Evolutionary conservation across 345 rosid genomes (phyloP), one percentile per base, ranked within the genome.

Genomic region (Lenwebbia sp.): DNA sequence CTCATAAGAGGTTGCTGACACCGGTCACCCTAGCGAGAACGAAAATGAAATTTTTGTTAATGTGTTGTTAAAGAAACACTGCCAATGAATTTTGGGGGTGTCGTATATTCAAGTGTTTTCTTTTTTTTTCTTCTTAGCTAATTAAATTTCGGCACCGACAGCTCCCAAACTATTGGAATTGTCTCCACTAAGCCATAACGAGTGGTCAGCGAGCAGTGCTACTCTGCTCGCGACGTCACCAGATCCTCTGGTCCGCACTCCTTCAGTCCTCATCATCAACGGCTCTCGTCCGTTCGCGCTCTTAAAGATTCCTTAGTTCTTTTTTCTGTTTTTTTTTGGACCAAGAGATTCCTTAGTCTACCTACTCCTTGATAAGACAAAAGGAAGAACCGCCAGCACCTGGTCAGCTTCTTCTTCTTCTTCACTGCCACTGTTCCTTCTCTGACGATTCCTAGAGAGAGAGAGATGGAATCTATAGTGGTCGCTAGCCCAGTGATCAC

Each of bases 401-500:
- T 33, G 25, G 3, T 70, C 25, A 19, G 6, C 78, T 30, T 33
- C 78, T 3, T 3, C 75, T 30, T 62, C 74, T 14, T 30, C 76
- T 65, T 15, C 23, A 22, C 78, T 22, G 13, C 44, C 44, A 1
- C 78, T 17, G 25, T 37, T 17, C 47, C 78, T 33, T 37, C 78
- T 9, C 78, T 33, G 47, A 33, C 78, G 37, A 70, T 70, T 21
- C 78, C 44, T 70, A 33, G 56, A 86, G 17, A 56, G 37, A 85
- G 81, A 55, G 83, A 23, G 41, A 93, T 92, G 95, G 96, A 91
- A 84, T 90, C 90, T 54, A 83, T 85, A 13, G 76, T 82, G 23
- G 88, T 91, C 85, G 86, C 88, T 12, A 91, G 89, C 41, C 91
- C 94, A 37, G 85, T 90, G 40, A 92, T 95, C 85, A 93, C 90